These are phyloP conservation scores for Vigna radiata DNA, from an alignment of 306 rosid genomes.

Conservation along the genomic window DNA sequence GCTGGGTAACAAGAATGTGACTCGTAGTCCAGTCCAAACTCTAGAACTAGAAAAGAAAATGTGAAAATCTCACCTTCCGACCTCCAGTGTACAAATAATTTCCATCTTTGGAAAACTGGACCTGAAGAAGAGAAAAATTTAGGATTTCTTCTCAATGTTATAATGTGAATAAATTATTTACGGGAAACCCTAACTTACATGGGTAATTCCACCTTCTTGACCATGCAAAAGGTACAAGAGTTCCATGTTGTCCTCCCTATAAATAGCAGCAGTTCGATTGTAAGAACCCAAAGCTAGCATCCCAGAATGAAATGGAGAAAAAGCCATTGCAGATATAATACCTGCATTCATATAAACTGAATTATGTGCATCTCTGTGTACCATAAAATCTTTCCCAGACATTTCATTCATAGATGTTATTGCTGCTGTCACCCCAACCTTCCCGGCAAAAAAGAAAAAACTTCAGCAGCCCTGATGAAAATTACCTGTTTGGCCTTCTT, in stretches of 20 bases:
- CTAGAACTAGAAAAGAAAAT: constrained; percentile 27
- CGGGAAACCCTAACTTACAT: constrained; percentile 68
- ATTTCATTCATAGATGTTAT: not conserved
- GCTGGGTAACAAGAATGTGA: constrained; percentile 1
- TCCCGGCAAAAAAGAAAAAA: not conserved
- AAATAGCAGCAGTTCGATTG: constrained; percentile 81
- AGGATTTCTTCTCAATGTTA: constrained; percentile 36
- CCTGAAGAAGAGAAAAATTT: constrained; percentile 62
- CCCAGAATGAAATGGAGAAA: constrained; percentile 85
- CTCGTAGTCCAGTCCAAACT: constrained; percentile 20
- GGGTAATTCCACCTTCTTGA: constrained; percentile 98
- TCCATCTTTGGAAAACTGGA: constrained; percentile 93
- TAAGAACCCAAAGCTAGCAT: constrained; percentile 94
- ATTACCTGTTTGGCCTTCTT: constrained; percentile 90
- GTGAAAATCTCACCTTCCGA: constrained; percentile 67
- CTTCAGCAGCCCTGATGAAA: constrained; percentile 29
- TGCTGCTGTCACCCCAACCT: not conserved
- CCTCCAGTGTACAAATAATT: constrained; percentile 92
- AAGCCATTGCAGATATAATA: constrained; percentile 87
- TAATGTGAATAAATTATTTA: constrained; percentile 34
- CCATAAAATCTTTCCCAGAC: constrained; percentile 14
- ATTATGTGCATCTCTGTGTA: constrained; percentile 32
- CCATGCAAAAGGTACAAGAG: constrained; percentile 89
- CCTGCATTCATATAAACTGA: constrained; percentile 57
- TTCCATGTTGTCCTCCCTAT: constrained; percentile 93